Percentiles rank a stretch among this genome's conserved stretches.
These are phyloP conservation scores for Macrolepiota dolichaula DNA, from an alignment of 768 basidiomycete genomes.

Conservation along the genomic window DNA sequence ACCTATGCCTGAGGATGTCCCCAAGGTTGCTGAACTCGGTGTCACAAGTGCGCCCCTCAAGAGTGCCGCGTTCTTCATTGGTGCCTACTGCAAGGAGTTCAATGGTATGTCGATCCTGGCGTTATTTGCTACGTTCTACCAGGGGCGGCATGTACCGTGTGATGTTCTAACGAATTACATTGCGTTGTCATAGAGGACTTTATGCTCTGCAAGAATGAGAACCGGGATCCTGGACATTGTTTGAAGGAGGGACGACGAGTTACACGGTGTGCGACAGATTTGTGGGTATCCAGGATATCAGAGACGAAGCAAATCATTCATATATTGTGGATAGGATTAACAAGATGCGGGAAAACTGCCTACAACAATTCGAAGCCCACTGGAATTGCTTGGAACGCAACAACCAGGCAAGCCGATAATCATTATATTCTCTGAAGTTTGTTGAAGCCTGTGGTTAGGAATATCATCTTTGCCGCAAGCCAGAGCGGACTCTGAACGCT, in stretches of 20 bases:
- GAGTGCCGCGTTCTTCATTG: conserved; percentile 96
- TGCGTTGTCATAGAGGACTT: conserved; percentile 29
- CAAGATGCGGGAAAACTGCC: conserved; percentile 92
- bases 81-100: conserved; percentile 91
- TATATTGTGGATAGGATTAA: conserved; percentile 55
- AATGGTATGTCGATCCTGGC: conserved; percentile 64
- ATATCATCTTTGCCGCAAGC: conserved; percentile 85
- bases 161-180: neutral
- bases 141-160: neutral
- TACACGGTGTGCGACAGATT: conserved; percentile 89
- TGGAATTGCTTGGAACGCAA: conserved; percentile 93
- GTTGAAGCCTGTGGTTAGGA: conserved; percentile 45
- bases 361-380: conserved; percentile 82
- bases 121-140: neutral
- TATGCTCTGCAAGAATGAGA: conserved; percentile 97
- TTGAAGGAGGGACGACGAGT: conserved; percentile 94
- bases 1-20: conserved; percentile 59
- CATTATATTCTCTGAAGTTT: neutral
- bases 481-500: conserved; percentile 82
- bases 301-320: neutral
- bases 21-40: conserved; percentile 86
- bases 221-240: conserved; percentile 87
- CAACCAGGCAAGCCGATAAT: conserved; percentile 76
- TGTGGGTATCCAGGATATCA: conserved; percentile 53
- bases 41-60: conserved; percentile 91